phyloP scores from a whole-genome alignment of 2,329 filamentous ascomycete genomes.

The Grosmannia huntii region DNA sequence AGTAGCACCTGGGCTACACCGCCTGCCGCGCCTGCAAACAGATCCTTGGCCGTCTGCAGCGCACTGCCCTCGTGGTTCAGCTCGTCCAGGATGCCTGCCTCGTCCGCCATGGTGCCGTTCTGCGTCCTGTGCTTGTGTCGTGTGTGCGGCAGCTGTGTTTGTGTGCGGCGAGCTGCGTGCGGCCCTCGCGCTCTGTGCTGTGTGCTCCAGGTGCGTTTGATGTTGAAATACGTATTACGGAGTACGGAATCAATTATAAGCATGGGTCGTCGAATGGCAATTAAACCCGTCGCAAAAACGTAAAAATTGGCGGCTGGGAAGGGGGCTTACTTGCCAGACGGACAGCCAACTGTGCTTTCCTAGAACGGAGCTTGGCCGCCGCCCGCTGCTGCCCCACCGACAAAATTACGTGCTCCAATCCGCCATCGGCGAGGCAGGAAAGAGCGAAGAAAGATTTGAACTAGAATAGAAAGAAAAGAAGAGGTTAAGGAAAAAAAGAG shows the following conservation, averaged over 20 bases:
- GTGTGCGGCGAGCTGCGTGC: not conserved
- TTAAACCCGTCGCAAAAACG: not conserved
- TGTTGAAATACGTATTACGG: too few relatives aligned
- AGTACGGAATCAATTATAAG: not conserved
- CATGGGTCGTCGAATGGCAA: not conserved
- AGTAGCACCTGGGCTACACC: constrained; percentile 89
- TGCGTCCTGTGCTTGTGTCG: too few relatives aligned
- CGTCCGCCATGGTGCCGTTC: not conserved
- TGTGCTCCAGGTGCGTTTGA: not conserved
- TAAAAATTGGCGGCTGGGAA: not conserved
- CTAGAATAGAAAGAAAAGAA: not conserved
- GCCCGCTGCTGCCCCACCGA: not conserved
- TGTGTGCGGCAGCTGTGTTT: not conserved
- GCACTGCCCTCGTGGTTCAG: constrained; percentile 18
- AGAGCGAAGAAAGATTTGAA: not conserved
- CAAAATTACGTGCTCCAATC: not conserved
- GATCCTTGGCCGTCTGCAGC: constrained; percentile 66
- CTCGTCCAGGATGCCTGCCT: constrained; percentile 1
- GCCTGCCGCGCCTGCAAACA: constrained; percentile 80
- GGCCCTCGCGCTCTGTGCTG: not conserved
- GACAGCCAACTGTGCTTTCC: not conserved
- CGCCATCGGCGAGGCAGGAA: not conserved
- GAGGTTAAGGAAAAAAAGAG: too few relatives aligned
- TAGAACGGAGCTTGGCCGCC: not conserved
- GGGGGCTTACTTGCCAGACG: not conserved